Evolutionary conservation across 1,139 yeast genomes (phyloP).

Genomic region (Lodderomyces metapsilosis): DNA sequence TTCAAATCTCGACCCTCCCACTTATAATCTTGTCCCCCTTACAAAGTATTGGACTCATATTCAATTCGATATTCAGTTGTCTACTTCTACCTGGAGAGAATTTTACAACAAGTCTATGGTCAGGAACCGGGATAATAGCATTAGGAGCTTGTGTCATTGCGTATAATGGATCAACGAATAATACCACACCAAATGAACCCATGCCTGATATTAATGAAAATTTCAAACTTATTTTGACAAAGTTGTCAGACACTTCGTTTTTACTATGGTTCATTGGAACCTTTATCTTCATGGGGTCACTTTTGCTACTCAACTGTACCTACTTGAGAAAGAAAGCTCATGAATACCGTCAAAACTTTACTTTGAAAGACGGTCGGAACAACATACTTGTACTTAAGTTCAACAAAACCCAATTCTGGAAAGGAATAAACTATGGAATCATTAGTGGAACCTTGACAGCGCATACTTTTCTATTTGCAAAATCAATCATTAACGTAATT

Average conservation of each 20-base stretch:
- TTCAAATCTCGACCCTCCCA: conserved; percentile 83
- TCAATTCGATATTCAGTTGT: conserved; percentile 73
- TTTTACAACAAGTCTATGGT: conserved; percentile 55
- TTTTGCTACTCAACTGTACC: conserved; percentile 24
- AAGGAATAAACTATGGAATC: conserved; percentile 66
- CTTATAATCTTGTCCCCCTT: conserved; percentile 76
- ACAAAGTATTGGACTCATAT: conserved; percentile 84
- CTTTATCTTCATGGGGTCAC: conserved; percentile 25
- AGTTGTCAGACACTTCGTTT: conserved; percentile 28
- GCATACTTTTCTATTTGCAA: conserved; percentile 81
- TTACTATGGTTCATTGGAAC: conserved; percentile 41
- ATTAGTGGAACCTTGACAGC: conserved; percentile 81
- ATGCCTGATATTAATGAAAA: conserved; percentile 21
- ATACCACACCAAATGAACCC: conserved; percentile 14
- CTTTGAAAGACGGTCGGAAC: conserved; percentile 5
- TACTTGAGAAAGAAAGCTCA: conserved; percentile 11
- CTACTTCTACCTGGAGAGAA: conserved; percentile 64
- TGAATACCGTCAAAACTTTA: conserved; percentile 13
- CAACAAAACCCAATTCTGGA: conserved; percentile 25
- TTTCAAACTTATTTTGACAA: conserved; percentile 26
- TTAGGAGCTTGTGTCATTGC: conserved; percentile 83
- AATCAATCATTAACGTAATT: conserved; percentile 72
- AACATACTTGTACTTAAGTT: conserved; percentile 2
- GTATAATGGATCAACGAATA: conserved; percentile 51
- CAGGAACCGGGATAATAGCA: conserved; percentile 69